These are phyloP conservation scores for Gonapodya sp. DNA, from an alignment of 192 early-diverging fungal species.

Conservation along the genomic window DNA sequence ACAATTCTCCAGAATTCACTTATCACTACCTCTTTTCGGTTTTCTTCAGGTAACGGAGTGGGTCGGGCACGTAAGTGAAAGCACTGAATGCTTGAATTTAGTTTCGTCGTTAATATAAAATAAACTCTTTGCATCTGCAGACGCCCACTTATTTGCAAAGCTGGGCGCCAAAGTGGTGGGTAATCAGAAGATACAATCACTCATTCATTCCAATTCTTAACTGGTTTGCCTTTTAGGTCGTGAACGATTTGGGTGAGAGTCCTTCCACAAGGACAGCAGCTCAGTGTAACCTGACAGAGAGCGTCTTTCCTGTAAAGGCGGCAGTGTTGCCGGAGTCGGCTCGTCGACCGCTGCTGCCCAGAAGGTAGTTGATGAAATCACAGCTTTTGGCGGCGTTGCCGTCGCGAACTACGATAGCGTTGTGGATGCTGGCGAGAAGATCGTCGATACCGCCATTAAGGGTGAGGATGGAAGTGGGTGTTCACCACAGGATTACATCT, in stretches of 20 bases:
- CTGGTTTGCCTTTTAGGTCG: not conserved
- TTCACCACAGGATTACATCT: too few relatives aligned
- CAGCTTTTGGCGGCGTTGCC: constrained; percentile 13
- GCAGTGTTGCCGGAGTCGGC: constrained; percentile 1
- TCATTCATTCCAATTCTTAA: not conserved
- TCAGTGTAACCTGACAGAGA: constrained; percentile 72
- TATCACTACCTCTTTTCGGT: too few relatives aligned
- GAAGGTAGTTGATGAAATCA: constrained; percentile 16
- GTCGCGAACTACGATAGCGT: constrained; percentile 34
- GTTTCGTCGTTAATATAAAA: too few relatives aligned
- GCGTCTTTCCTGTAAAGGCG: constrained; percentile 78
- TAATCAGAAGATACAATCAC: not conserved
- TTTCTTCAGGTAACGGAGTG: not conserved
- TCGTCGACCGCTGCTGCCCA: constrained; percentile 1
- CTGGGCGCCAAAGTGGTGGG: constrained; percentile 12
- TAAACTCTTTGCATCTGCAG: not conserved
- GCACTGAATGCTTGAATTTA: not conserved
- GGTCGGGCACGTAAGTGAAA: not conserved
- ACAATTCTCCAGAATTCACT: not conserved
- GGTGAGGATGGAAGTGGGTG: too few relatives aligned
- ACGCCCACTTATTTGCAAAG: not conserved
- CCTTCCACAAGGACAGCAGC: not conserved
- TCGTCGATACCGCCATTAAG: constrained; percentile 91
- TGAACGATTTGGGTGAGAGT: constrained; percentile 11
- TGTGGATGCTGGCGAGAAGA: constrained; percentile 24